Evolutionary conservation across 768 basidiomycete species (phyloP), one percentile per base, ranked within the genome.

Genomic region (Dentipellis fragilis): DNA sequence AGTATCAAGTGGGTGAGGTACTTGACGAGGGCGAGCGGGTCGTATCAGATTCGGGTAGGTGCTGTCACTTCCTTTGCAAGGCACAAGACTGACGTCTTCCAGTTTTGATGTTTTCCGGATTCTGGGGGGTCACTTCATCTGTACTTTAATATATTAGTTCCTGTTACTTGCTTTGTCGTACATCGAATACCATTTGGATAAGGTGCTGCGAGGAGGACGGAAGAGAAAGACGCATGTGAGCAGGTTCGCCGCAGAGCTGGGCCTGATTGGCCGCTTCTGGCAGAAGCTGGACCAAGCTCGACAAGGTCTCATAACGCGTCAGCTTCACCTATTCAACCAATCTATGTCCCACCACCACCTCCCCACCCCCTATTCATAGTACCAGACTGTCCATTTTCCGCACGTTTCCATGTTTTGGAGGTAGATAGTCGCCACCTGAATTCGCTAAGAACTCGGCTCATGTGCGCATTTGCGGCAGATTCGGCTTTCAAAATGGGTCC

Each of bases 1-100:
- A 93, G 91, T 62, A 83, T 96, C 57, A 95, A 95, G 69, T 95
- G 93, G 93, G 93, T 95, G 40, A 75, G 93, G 54, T 96, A 95
- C 66, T 79, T 96, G 55, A 93, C 93, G 21, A 95, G 94, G 71
- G 91, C 93, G 6, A 93, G 85, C 64, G 93, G 95, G 49, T 75
- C 83, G 3, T 98, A 98, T 72, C 94, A 97, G 72, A 84, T 98
- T 59, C 73, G 94, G 75, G 93, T 95, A 68, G 71, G 92, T 79
- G 29, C 23, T 29, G 11, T 29, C 14, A n/a, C 4, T 34, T 54
- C 51, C n/a, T 23, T 19, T 39, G 29, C 35, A 52, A 48, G 54
- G 21, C 11, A 22, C 1, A 21, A 17, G 48, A 38, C 23, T 48
- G 10, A 22, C n/a, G 16, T 23, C 11, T 10, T 53, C 35, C 55